A percentile compares a stretch with the other conserved stretches of the same genome.
These are phyloP conservation scores for Penicillium salamii DNA, from an alignment of 495 filamentous ascomycete genomes.

Conservation along the genomic window DNA sequence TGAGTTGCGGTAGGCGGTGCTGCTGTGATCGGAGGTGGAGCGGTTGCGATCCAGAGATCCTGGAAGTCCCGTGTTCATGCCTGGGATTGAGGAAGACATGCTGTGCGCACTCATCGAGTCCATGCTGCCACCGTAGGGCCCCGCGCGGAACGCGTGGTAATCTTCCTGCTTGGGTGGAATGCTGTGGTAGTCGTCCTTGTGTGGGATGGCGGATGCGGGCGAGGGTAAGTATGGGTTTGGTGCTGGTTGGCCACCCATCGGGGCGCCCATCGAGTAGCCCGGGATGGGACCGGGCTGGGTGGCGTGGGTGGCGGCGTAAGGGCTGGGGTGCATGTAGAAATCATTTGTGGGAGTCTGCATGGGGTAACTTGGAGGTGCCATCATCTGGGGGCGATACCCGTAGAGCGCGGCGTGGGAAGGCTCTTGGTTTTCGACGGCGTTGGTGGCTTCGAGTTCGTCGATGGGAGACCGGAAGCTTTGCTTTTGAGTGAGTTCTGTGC, in stretches of 20 bases:
- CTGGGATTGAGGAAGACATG: constrained; percentile 38
- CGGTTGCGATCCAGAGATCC: constrained; percentile 41
- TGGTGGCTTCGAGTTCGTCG: constrained; percentile 52
- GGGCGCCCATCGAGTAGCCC: constrained; percentile 34
- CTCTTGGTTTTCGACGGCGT: constrained; percentile 40
- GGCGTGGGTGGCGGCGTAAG: constrained; percentile 38
- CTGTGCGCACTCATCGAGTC: constrained; percentile 33
- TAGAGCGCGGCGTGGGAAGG: constrained; percentile 37
- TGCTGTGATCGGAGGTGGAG: constrained; percentile 41
- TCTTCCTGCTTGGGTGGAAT: constrained; percentile 31
- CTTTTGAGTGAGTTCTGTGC: constrained; percentile 56
- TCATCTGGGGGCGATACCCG: constrained; percentile 40
- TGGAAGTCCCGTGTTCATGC: constrained; percentile 30
- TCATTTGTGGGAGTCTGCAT: constrained; percentile 36
- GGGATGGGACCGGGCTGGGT: constrained; percentile 33
- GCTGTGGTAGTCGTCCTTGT: not conserved
- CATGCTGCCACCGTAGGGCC: constrained; percentile 36
- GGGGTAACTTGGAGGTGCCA: constrained; percentile 36
- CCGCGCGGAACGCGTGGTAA: constrained; percentile 35
- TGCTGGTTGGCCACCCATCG: constrained; percentile 31
- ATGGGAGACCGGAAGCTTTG: constrained; percentile 71
- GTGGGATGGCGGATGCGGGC: constrained; percentile 27
- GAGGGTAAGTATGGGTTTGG: constrained; percentile 43
- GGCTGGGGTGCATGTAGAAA: constrained; percentile 37
- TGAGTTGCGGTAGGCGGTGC: constrained; percentile 41